Base-by-base conservation (phyloP, 176 grass and related monocot species). In the Avena sativa region DNA sequence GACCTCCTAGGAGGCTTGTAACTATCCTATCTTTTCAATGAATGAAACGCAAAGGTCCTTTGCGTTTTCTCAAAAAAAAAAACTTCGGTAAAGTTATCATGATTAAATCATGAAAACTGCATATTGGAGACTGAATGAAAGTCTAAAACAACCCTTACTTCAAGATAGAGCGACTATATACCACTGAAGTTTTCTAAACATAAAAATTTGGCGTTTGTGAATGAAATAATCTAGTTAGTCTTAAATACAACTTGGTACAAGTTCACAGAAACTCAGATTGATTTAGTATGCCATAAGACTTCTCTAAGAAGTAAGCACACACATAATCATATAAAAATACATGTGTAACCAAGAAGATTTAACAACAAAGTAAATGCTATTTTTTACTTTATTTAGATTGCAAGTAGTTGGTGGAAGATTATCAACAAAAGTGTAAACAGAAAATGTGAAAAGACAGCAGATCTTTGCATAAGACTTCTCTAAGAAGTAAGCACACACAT, bases 391-490 rank as follows among this genome's bases (percentile, higher is more conserved):
- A 59, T 36, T 21, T 36, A 48, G 55, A 62, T 49, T 17, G 11
- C 43, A 34, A 21, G 19, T 62, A 60, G 23, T 60, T 72, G 17
- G 16, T 74, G 55, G 14, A 75, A n/a, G 25, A 62, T 48, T n/a
- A 75, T 50, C 44, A 84, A 15, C 25, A 12, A 74, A 63, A 75
- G 21, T 47, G 25, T 26, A 11, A 69, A 78, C 20, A 49, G 76
- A 72, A 23, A 58, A 48, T 25, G 53, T 62, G 62, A 58, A 88
- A 80, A 86, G 30, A 5, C 13, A 86, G 67, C 88, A 63, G 50
- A 98, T 93, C 93, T 95, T 85, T 91, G 85, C 96, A 95, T 23
- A 60, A 28, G 28, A 28, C 28, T 28, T 28, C 28, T 28, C 32
- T 34, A 34, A 34, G 32, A 0, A 34, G 13, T 55, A 76, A 32